Evolutionary conservation across 371 early-diverging fungal genomes (phyloP).

Genomic region (Mucor racemosus): DNA sequence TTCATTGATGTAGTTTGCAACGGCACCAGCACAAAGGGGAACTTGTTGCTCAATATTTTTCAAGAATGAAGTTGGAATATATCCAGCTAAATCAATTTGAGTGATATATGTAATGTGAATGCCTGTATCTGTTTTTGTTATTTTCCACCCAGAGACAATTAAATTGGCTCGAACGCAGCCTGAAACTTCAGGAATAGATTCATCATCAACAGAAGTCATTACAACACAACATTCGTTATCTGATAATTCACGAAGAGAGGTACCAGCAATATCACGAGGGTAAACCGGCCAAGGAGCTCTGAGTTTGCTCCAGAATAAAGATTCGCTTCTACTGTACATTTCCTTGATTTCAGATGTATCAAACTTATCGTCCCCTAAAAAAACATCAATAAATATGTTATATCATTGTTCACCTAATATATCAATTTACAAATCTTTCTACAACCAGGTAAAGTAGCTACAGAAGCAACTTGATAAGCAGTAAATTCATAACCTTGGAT

Average conservation of each 20-base stretch:
- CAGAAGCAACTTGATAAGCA: slow-evolving; percentile 30
- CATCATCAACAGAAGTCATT: slow-evolving; percentile 49
- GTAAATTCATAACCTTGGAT: slow-evolving; percentile 28
- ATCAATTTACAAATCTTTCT: slow-evolving; percentile 36
- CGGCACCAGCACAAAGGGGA: slow-evolving; percentile 50
- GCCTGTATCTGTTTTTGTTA: slow-evolving; percentile 36
- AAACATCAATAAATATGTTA: neutral
- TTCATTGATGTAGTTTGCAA: slow-evolving; percentile 40
- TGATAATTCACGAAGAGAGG: slow-evolving; percentile 27
- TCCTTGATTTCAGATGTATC: slow-evolving; percentile 46
- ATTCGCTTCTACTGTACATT: slow-evolving; percentile 33
- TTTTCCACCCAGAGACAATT: slow-evolving; percentile 53
- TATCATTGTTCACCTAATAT: neutral
- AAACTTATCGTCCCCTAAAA: slow-evolving; percentile 54
- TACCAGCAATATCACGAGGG: slow-evolving; percentile 35
- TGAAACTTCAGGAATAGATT: slow-evolving; percentile 28
- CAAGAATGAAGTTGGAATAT: slow-evolving; percentile 45
- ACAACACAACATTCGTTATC: slow-evolving; percentile 33
- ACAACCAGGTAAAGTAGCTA: slow-evolving; percentile 34
- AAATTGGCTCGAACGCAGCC: slow-evolving; percentile 47
- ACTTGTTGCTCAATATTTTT: slow-evolving; percentile 47
- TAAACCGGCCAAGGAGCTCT: slow-evolving; percentile 55
- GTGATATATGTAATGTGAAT: slow-evolving; percentile 48
- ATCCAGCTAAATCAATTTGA: slow-evolving; percentile 51
- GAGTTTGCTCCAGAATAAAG: slow-evolving; percentile 49